Evolutionary conservation across 1,284 basidiomycete genomes (phyloP).

Genomic region (Abortiporus biennis): DNA sequence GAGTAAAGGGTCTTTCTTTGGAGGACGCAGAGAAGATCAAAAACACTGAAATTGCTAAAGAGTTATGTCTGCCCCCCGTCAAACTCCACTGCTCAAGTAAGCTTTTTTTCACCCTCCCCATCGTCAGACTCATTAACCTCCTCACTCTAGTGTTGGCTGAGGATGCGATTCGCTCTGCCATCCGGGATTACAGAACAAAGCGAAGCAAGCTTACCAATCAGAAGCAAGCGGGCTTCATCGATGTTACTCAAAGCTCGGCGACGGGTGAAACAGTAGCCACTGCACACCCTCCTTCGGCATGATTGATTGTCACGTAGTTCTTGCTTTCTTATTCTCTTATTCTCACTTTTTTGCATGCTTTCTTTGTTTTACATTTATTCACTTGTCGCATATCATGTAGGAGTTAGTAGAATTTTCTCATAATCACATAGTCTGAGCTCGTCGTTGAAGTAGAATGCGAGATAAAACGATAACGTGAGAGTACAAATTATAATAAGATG

Average conservation of each 20-base stretch:
- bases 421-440: neutral
- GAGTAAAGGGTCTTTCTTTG: conserved; percentile 91
- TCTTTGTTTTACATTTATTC: conserved; percentile 11
- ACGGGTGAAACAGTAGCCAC: conserved; percentile 65
- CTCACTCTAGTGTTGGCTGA: conserved; percentile 80
- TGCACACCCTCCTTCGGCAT: conserved; percentile 40
- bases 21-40: conserved; percentile 96
- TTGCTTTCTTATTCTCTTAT: conserved; percentile 5
- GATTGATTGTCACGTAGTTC: conserved; percentile 5
- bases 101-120: conserved; percentile 19
- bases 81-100: conserved; percentile 88
- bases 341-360: conserved; percentile 11
- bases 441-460: neutral
- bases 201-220: conserved; percentile 48
- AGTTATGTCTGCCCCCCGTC: conserved; percentile 92
- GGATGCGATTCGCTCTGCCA: conserved; percentile 94
- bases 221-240: conserved; percentile 63
- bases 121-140: conserved; percentile 15
- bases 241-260: conserved; percentile 66
- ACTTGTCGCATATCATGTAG: neutral
- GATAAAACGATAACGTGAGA: neutral
- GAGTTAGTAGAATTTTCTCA: conserved; percentile 2
- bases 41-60: conserved; percentile 99
- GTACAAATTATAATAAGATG: neutral
- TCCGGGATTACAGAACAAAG: conserved; percentile 88